phyloP scores from a whole-genome alignment of 2,329 filamentous ascomycete species.

The Xylariomycetidae sp. region DNA sequence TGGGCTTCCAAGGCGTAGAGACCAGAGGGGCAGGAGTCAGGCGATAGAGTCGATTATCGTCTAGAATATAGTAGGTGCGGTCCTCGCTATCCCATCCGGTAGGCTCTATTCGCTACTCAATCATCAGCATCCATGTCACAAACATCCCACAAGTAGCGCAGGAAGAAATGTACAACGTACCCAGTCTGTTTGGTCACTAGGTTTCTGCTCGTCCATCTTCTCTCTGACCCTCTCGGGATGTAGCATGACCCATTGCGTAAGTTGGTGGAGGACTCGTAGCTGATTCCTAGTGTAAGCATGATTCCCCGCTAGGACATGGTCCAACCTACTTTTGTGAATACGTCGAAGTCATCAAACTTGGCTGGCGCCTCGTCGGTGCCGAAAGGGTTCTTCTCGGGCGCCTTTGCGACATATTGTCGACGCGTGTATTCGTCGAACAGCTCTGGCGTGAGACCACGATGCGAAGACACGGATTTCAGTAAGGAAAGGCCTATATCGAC shows the following conservation, averaged over 20 bases:
- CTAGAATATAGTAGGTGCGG: constrained; percentile 81
- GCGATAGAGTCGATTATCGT: constrained; percentile 91
- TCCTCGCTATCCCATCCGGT: constrained; percentile 87
- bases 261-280: constrained; percentile 77
- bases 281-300: too few relatives aligned
- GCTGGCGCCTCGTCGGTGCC: constrained; percentile 68
- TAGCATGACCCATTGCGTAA: constrained; percentile 84
- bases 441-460: constrained; percentile 83
- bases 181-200: constrained; percentile 78
- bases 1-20: constrained; percentile 51
- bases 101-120: constrained; percentile 64
- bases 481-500: constrained; percentile 79
- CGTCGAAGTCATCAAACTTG: constrained; percentile 76
- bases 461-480: constrained; percentile 89
- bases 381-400: constrained; percentile 77
- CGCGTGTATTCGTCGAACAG: constrained; percentile 92
- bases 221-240: constrained; percentile 84
- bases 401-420: constrained; percentile 81
- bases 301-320: neutral
- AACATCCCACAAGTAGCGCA: constrained; percentile 25
- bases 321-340: constrained; percentile 65
- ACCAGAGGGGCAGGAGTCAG: constrained; percentile 69
- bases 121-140: constrained; percentile 27
- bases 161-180: constrained; percentile 51
- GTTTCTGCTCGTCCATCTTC: constrained; percentile 76